Evolutionary conservation across 768 basidiomycete genomes (phyloP).

Genomic region (Hemileccinum rubropunctum): DNA sequence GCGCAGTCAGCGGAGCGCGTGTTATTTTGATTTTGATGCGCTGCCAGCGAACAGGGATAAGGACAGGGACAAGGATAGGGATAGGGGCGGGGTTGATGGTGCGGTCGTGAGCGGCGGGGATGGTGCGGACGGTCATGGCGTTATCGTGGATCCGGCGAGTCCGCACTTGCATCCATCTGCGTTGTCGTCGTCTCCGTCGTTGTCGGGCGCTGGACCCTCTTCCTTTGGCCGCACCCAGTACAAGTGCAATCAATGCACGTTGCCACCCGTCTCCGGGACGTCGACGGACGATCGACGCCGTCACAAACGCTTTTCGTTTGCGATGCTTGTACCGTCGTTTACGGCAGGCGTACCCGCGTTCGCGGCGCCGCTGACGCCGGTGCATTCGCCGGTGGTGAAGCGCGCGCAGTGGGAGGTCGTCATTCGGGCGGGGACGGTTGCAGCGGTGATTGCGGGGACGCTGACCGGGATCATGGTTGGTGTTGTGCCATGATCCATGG

Average conservation of each 20-base stretch:
- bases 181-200: background rate
- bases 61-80: background rate
- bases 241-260: slow-evolving; percentile 25
- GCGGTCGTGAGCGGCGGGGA: background rate
- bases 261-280: background rate
- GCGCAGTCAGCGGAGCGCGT: slow-evolving; percentile 15
- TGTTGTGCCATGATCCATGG: slow-evolving; percentile 7
- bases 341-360: slow-evolving; percentile 62
- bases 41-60: slow-evolving; percentile 10
- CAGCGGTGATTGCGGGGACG: slow-evolving; percentile 37
- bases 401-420: slow-evolving; percentile 89
- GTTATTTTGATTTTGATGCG: slow-evolving; percentile 30
- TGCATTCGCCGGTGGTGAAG: slow-evolving; percentile 66
- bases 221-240: slow-evolving; percentile 26
- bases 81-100: background rate
- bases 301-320: slow-evolving; percentile 3
- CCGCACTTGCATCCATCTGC: background rate
- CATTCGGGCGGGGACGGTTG: slow-evolving; percentile 51
- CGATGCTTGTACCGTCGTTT: slow-evolving; percentile 28
- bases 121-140: too few species aligned
- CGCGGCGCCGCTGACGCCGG: slow-evolving; percentile 61
- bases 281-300: background rate
- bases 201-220: slow-evolving; percentile 1
- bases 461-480: slow-evolving; percentile 32
- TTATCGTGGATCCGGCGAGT: background rate